phyloP scores from a whole-genome alignment of 129 eudicot species.

The Centaurea solstitialis region DNA sequence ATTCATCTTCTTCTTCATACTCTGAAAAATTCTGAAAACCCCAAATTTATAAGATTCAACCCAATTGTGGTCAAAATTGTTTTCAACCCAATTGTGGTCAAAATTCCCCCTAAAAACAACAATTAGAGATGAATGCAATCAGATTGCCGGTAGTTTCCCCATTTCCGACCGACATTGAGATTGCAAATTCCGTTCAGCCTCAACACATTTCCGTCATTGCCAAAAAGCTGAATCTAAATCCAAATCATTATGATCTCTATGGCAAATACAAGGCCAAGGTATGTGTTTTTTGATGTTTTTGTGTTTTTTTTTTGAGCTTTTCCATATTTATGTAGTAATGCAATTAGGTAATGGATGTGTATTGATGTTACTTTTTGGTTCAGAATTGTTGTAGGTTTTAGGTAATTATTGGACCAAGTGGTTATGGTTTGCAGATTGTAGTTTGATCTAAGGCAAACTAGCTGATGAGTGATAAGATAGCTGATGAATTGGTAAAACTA shows the following conservation, averaged over 20 bases:
- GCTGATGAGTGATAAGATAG: no score
- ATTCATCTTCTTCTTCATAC: constrained; percentile 2
- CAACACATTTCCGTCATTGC: constrained; percentile 84
- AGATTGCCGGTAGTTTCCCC: constrained; percentile 76
- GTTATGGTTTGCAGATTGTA: not conserved
- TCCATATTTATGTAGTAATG: not conserved
- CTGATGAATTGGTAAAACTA: no score
- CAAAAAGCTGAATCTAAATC: constrained; percentile 52
- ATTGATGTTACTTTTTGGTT: not conserved
- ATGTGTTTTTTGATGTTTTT: constrained; percentile 5
- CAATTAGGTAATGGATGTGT: not conserved
- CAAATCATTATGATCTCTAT: constrained; percentile 81
- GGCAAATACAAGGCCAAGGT: constrained; percentile 99
- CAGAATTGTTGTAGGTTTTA: not conserved
- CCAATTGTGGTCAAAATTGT: no score
- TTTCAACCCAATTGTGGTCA: not conserved
- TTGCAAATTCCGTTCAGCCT: constrained; percentile 87
- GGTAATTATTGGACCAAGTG: not conserved
- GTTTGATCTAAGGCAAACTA: not conserved
- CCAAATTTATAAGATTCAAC: no score
- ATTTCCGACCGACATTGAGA: constrained; percentile 93
- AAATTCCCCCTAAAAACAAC: constrained; percentile 2
- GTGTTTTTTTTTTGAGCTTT: not conserved
- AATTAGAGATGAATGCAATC: constrained; percentile 31
- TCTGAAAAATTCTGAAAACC: no score